Evolutionary conservation across 306 rosid species (phyloP).

Genomic region (Prinsepia uniflora): DNA sequence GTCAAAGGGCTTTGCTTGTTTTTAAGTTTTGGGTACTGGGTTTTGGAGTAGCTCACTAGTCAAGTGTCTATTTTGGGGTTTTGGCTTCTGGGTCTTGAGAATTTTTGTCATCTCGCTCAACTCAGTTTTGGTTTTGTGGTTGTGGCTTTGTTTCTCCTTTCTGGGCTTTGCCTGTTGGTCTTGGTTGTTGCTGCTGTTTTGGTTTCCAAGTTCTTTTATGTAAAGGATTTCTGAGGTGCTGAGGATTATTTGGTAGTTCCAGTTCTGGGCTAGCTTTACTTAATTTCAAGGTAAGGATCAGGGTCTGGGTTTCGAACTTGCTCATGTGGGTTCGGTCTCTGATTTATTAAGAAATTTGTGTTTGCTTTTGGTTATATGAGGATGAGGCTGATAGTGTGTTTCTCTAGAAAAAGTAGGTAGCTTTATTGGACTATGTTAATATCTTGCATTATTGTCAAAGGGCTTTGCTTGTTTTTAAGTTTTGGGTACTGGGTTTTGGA

Average conservation of each 20-base stretch:
- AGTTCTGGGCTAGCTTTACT: slow-evolving; percentile 11
- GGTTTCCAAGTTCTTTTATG: slow-evolving; percentile 1
- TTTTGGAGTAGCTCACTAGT: slow-evolving; percentile 15
- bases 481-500: slow-evolving; percentile 22
- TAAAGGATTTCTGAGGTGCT: not conserved
- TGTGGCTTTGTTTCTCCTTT: slow-evolving; percentile 5
- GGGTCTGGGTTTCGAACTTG: not conserved
- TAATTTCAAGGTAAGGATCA: slow-evolving; percentile 7
- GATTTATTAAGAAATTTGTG: slow-evolving; percentile 6
- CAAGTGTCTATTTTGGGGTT: slow-evolving; percentile 21
- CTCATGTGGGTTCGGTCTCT: slow-evolving; percentile 14
- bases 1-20: slow-evolving; percentile 18
- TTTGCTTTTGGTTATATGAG: no score
- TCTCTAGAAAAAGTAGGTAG: slow-evolving; percentile 32
- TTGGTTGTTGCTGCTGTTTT: not conserved
- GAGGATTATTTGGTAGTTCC: slow-evolving; percentile 8
- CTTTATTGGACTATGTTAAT: slow-evolving; percentile 52
- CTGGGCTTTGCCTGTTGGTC: slow-evolving; percentile 6
- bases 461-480: slow-evolving; percentile 21
- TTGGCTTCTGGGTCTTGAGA: slow-evolving; percentile 22
- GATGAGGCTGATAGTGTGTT: slow-evolving; percentile 18
- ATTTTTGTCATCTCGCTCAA: slow-evolving; percentile 1
- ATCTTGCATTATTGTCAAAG: slow-evolving; percentile 23
- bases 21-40: slow-evolving; percentile 25
- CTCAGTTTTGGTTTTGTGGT: slow-evolving; percentile 12